These are phyloP conservation scores for Penicillium nordicum DNA, from an alignment of 2,329 filamentous ascomycete species.

Conservation along the genomic window DNA sequence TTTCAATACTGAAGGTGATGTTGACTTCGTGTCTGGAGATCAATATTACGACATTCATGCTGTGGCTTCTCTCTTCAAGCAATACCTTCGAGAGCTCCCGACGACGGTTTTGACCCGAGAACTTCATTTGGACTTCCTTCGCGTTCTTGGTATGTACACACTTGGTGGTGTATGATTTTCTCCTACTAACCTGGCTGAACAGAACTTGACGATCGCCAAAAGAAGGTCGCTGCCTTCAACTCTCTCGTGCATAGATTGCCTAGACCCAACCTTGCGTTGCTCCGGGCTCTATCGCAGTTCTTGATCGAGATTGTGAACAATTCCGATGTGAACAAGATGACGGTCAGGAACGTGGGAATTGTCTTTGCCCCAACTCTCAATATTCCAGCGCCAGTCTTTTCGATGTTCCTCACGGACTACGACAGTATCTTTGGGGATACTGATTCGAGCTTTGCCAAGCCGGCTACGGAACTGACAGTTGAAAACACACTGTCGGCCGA, in stretches of 20 bases:
- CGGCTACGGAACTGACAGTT: slow-evolving; percentile 44
- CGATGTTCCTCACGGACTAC: slow-evolving; percentile 88
- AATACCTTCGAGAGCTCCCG: slow-evolving; percentile 89
- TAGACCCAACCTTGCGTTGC: slow-evolving; percentile 71
- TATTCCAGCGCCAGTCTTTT: slow-evolving; percentile 91
- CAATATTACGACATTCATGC: slow-evolving; percentile 95
- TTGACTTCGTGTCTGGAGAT: slow-evolving; percentile 74
- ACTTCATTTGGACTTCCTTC: slow-evolving; percentile 82
- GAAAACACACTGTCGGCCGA: slow-evolving; percentile 47
- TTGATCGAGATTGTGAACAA: slow-evolving; percentile 91
- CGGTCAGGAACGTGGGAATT: slow-evolving; percentile 92
- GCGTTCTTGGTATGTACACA: slow-evolving; percentile 59
- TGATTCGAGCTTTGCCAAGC: slow-evolving; percentile 39
- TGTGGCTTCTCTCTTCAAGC: slow-evolving; percentile 87
- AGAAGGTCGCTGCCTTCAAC: slow-evolving; percentile 74
- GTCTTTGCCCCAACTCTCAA: slow-evolving; percentile 97
- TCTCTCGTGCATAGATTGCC: slow-evolving; percentile 78
- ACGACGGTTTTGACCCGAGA: slow-evolving; percentile 88
- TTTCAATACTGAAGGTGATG: slow-evolving; percentile 89
- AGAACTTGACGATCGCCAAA: slow-evolving; percentile 69
- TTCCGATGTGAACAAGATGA: slow-evolving; percentile 93
- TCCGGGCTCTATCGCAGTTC: slow-evolving; percentile 83
- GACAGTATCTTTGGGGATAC: slow-evolving; percentile 74
- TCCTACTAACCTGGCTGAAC: slow-evolving; percentile 12
- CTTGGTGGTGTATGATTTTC: neutral